Conservation (phyloP, 2,329 filamentous ascomycete genomes). For the Aspergillus costaricaensis region DNA sequence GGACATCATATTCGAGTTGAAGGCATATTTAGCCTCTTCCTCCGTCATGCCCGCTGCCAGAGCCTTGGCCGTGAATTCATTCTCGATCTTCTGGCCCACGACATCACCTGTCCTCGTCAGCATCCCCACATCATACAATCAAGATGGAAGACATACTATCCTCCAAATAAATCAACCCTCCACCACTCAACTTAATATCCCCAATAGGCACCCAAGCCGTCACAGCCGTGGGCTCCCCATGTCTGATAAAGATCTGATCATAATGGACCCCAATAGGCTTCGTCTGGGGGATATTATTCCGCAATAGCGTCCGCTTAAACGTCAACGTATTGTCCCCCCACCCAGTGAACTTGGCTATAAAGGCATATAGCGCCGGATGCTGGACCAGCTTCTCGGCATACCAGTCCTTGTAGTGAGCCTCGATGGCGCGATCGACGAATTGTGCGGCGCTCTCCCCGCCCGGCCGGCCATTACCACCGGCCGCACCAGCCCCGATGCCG, state of each 20-base stretch:
- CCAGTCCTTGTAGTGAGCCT: slow-evolving; percentile 57
- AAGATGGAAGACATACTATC: slow-evolving; percentile 28
- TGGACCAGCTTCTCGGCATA: slow-evolving; percentile 58
- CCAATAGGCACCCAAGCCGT: slow-evolving; percentile 63
- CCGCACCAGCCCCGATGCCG: slow-evolving; percentile 56
- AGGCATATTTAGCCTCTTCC: slow-evolving; percentile 54
- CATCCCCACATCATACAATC: background rate
- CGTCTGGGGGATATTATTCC: slow-evolving; percentile 60
- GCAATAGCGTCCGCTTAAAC: slow-evolving; percentile 53
- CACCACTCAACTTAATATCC: slow-evolving; percentile 56
- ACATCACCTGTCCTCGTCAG: slow-evolving; percentile 36
- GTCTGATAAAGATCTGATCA: slow-evolving; percentile 59
- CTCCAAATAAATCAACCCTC: slow-evolving; percentile 62
- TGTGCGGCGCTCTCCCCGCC: slow-evolving; percentile 46
- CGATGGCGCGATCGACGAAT: slow-evolving; percentile 55
- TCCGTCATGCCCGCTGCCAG: slow-evolving; percentile 53
- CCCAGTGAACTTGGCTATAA: slow-evolving; percentile 54
- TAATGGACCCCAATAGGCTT: slow-evolving; percentile 63
- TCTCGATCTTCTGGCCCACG: slow-evolving; percentile 54
- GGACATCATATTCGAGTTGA: slow-evolving; percentile 62
- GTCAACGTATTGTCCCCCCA: slow-evolving; percentile 55
- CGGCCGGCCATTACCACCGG: slow-evolving; percentile 48
- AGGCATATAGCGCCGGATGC: slow-evolving; percentile 53
- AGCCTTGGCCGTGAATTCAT: slow-evolving; percentile 45
- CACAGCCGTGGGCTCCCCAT: slow-evolving; percentile 57